Base-by-base conservation (phyloP, 345 rosid genomes). In the Nasturtium officinale region DNA sequence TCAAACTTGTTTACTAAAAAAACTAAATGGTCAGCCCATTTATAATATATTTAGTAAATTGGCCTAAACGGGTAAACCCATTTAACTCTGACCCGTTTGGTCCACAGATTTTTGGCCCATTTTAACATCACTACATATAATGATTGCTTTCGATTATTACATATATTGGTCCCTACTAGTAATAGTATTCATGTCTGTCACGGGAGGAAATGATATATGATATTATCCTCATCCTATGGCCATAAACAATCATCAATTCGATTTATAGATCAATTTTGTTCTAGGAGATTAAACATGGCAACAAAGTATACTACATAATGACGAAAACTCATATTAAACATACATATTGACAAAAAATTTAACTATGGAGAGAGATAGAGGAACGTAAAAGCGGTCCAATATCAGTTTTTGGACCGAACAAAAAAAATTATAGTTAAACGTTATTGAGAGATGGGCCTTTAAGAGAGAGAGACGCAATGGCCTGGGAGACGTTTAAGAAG, bases 401-500 rank as follows among this genome's bases (percentile, higher is more conserved):
- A 28, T 66, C 11, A 58, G 0, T 6, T 16, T n/a, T 11, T 37
- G 75, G 75, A 70, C 20, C 38, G 23, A 48, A 17, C 21, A 4
- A 45, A 5, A 32, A 26, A 18, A 6, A 7, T 15, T 61, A 8
- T 16, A 21, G 59, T 82, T 74, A 87, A 16, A 80, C 89, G 52
- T 72, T 51, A 78, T 17, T 84, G 11, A 85, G 74, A 28, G 84
- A 68, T 50, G 79, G 83, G 57, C 77, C 62, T 77, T 95, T 91
- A 26, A 82, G 82, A 62, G 93, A 84, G 20, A 91, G 89, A 17
- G 87, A 79, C 28, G 96, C 87, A 56, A 91, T 84, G 54, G 99
- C 99, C 77, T 95, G 96, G 25, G 87, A 93, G n/a, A 88, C 87
- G 5, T 96, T 85, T 81, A 95, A 83, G 86, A 58, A 95, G 42